Conservation (phyloP, 352 stramenopile species). For the Globisporangium echinulatum region DNA sequence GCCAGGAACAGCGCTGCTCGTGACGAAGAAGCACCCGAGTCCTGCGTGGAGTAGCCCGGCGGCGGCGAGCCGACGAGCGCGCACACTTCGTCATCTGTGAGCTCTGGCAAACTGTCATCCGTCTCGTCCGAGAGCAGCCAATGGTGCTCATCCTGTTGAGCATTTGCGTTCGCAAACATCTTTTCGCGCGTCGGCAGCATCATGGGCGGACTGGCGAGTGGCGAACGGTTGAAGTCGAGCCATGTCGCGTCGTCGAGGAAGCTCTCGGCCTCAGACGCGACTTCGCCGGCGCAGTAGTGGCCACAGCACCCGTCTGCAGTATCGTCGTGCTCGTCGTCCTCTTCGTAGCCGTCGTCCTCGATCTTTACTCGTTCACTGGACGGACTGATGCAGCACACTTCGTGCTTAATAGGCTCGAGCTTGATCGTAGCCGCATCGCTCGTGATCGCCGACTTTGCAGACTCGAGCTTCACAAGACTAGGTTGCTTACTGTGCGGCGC, state of each 20-base stretch:
- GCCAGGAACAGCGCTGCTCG: not conserved
- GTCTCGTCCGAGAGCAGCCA: slow-evolving; percentile 21
- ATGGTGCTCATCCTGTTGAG: slow-evolving; percentile 15
- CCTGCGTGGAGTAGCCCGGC: not conserved
- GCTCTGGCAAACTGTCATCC: slow-evolving; percentile 28
- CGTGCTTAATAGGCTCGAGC: not conserved
- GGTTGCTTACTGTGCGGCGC: not conserved
- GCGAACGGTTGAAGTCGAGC: slow-evolving; percentile 23
- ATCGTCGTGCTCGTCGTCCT: slow-evolving; percentile 10
- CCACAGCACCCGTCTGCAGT: slow-evolving; percentile 8
- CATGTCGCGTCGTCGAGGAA: slow-evolving; percentile 21
- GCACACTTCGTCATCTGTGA: slow-evolving; percentile 36
- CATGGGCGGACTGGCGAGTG: slow-evolving; percentile 17
- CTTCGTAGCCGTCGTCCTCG: slow-evolving; percentile 11
- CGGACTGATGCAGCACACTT: not conserved
- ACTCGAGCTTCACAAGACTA: slow-evolving; percentile 1
- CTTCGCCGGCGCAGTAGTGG: not conserved
- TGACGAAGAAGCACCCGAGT: not conserved
- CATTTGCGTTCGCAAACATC: not conserved
- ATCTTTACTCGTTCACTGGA: no score
- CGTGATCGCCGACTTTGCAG: not conserved
- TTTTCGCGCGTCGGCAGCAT: slow-evolving; percentile 3
- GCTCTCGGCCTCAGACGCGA: slow-evolving; percentile 3
- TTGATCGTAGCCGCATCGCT: not conserved
- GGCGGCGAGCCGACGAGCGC: slow-evolving; percentile 31